Base-by-base conservation (phyloP, 1,284 basidiomycete genomes). In the Pseudomicrostroma phylloplanum region DNA sequence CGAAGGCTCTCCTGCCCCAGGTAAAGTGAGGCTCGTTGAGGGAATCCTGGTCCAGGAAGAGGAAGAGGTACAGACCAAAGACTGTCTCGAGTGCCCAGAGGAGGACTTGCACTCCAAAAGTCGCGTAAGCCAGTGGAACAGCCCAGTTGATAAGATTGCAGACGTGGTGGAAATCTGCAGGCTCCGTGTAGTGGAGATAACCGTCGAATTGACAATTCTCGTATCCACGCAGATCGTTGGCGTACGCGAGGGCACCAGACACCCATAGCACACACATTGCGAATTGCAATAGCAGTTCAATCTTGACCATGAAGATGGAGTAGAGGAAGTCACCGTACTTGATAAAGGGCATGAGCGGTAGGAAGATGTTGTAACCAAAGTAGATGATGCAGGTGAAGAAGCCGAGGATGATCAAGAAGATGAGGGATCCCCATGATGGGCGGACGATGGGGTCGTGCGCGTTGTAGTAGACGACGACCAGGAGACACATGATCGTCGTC, bases 1-100 rank as follows among this genome's bases (percentile, higher is more conserved):
- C 69, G 67, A 74, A 79, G 9, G 76, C 77, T 15, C 77, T 58
- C 0, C 72, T 55, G 25, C 77, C 77, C 77, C 77, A 79, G 23
- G 73, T 68, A 53, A 73, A 79, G 63, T 74, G 71, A 6, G 73
- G 71, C 61, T 79, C 77, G 62, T 72, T 75, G 89, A 78, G 56
- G 4, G 62, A 89, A 86, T 80, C 79, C 62, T 80, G 79, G 51
- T 80, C 80, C 51, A 80, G 65, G 60, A 74, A 76, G 13, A 80
- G 69, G 62, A 80, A 79, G 61, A 74, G 76, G 70, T 80, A 80
- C 23, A 69, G 42, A 11, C 67, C 70, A 54, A 75, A 67, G 4
- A 72, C 46, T 11, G 63, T 17, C 60, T 76, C 76, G 59, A 79
- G 62, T 23, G 67, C 67, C 46, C 73, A 76, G 23, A 80, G 70